phyloP scores from a whole-genome alignment of 768 basidiomycete genomes.

The Mycena pura region DNA sequence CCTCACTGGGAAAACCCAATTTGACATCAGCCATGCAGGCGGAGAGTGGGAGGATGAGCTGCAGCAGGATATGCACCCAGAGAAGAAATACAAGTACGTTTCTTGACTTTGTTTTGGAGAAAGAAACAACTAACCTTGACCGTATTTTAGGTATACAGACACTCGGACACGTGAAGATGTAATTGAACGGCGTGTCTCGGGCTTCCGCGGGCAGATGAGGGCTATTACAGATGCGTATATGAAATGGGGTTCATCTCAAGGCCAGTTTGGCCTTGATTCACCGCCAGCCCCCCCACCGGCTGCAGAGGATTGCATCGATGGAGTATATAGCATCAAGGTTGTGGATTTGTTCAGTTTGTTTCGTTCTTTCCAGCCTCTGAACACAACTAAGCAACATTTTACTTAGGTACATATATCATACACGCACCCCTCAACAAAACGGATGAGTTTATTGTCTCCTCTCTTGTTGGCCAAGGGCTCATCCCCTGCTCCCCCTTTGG shows the following conservation, averaged over 20 bases:
- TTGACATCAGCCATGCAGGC: not conserved
- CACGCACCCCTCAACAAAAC: not conserved
- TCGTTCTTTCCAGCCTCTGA: too few relatives aligned
- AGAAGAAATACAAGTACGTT: too few relatives aligned
- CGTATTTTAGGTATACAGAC: too few relatives aligned
- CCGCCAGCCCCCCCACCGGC: not conserved
- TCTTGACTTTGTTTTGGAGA: too few relatives aligned
- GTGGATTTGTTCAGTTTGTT: not conserved
- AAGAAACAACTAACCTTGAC: too few relatives aligned
- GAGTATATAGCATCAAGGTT: not conserved
- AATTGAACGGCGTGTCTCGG: not conserved
- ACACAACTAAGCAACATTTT: too few relatives aligned
- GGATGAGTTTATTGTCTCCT: not conserved
- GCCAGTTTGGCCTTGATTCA: not conserved
- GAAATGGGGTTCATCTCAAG: not conserved
- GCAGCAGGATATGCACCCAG: too few relatives aligned
- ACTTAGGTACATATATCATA: not conserved
- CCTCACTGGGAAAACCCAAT: not conserved
- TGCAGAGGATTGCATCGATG: not conserved
- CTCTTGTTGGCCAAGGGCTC: not conserved
- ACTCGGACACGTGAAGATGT: too few relatives aligned
- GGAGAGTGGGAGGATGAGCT: not conserved
- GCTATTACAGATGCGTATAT: not conserved
- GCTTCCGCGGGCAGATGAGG: not conserved
- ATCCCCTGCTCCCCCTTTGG: not conserved